Base-by-base conservation (phyloP, 192 early-diverging fungal species). In the Backusella morwellensis region DNA sequence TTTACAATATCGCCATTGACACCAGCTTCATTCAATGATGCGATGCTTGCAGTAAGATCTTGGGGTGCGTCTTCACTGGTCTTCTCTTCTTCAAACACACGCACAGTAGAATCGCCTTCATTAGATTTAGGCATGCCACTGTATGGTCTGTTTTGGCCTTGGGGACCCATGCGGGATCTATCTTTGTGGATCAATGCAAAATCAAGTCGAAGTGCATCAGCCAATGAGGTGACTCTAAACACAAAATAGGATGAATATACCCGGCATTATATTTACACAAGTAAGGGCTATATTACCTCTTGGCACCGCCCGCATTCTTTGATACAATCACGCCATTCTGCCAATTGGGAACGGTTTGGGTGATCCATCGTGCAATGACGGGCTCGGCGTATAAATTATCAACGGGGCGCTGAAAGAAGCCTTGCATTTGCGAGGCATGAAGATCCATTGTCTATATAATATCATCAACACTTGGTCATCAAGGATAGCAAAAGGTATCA, bases 141-240 rank as follows among this genome's bases (percentile, higher is more conserved):
- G 23, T 79, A 79, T 4, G 78, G 78, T 12, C 76, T 59, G 32
- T 80, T 76, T 23, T 79, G 68, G 6, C 75, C 75, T 68, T 84
- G 81, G 21, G 79, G 78, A 11, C 74, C 77, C 35, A 73, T 72
- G 32, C 86, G 84, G 63, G 92, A 88, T 41, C 92, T 86, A 78
- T 96, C 95, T 14, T 91, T 90, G 83, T 99, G 98, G 77, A 99
- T 97, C 81, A 99, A 87, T 66, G 97, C 98, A 87, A 99, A 99
- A 77, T 95, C 92, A 77, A 97, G 84, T 74, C 93, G 89, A 77
- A 99, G 86, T 17, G 91, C 87, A 83, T 99, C 98, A n/a, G 98
- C 97, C 66, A 99, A 86, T 26, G 94, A 92, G 4, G 98, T 98
- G 14, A 86, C 88, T 77, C 88, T 89, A 72, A 47, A 29, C 9